Conservation (phyloP, 352 stramenopile genomes). For the Thraustochytrium sp. region DNA sequence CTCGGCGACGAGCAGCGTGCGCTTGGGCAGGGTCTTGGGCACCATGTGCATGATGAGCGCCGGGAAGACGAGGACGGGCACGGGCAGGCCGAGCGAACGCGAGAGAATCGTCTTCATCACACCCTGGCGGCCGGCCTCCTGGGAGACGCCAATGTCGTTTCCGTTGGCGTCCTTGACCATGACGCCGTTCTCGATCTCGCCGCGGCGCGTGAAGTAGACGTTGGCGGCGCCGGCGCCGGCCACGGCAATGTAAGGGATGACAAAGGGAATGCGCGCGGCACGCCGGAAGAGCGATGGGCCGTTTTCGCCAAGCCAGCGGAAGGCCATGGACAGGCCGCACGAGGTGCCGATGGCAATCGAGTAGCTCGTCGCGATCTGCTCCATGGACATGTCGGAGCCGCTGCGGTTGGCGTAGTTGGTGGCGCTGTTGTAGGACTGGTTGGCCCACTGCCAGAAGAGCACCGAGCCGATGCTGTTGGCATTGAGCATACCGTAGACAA, state of each 20-base stretch:
- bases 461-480: conserved; percentile 64
- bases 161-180: conserved; percentile 37
- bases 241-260: conserved; percentile 70
- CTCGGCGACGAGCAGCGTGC: conserved; percentile 8
- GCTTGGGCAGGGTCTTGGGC: conserved; percentile 39
- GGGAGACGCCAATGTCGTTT: conserved; percentile 35
- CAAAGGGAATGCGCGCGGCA: conserved; percentile 60
- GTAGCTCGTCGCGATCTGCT: conserved; percentile 68
- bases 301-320: conserved; percentile 66
- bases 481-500: conserved; percentile 73
- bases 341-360: conserved; percentile 68
- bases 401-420: conserved; percentile 82
- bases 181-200: conserved; percentile 58
- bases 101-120: conserved; percentile 43
- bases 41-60: not conserved
- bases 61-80: conserved; percentile 34
- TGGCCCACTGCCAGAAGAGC: conserved; percentile 78
- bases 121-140: conserved; percentile 36
- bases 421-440: conserved; percentile 76
- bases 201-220: conserved; percentile 75
- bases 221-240: conserved; percentile 72
- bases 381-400: conserved; percentile 57
- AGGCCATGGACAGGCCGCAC: conserved; percentile 65
- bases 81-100: conserved; percentile 21
- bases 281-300: conserved; percentile 61